Percentiles rank a stretch among this genome's conserved stretches.
These are phyloP conservation scores for Coniochaeta sp. DNA, from an alignment of 2,329 filamentous ascomycete species.

Conservation along the genomic window DNA sequence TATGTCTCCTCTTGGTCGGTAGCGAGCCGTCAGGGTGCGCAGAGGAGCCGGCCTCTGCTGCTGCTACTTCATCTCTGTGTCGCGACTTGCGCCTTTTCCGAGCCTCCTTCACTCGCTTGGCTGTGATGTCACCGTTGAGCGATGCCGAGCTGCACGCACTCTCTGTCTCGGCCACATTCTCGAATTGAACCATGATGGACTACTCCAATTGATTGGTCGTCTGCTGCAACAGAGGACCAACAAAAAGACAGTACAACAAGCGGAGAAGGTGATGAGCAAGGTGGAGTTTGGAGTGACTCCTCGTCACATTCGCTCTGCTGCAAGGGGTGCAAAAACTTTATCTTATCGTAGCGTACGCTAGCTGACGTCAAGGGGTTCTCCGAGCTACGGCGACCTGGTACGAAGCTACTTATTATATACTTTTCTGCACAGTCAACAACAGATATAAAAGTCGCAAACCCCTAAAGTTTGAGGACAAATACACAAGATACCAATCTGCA, in stretches of 20 bases:
- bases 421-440: not conserved
- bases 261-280: not conserved
- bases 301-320: not conserved
- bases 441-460: not conserved
- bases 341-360: conserved; percentile 3
- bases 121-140: conserved; percentile 14
- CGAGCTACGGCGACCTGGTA: not conserved
- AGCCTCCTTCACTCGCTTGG: conserved; percentile 18
- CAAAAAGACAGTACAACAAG: not conserved
- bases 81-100: conserved; percentile 19
- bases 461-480: no score
- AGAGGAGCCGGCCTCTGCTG: not conserved
- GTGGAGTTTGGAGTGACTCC: not conserved
- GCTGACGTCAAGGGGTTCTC: conserved; percentile 2
- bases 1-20: conserved; percentile 37
- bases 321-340: conserved; percentile 1
- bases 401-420: not conserved
- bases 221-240: not conserved
- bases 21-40: conserved; percentile 6
- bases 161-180: conserved; percentile 17
- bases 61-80: conserved; percentile 9
- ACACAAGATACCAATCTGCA: no score
- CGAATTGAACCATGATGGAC: conserved; percentile 20
- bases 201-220: not conserved
- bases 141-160: conserved; percentile 14